Percentiles rank a stretch among this genome's conserved stretches.
phyloP scores from a whole-genome alignment of 306 rosid genomes.

The Rosa multiflora region DNA sequence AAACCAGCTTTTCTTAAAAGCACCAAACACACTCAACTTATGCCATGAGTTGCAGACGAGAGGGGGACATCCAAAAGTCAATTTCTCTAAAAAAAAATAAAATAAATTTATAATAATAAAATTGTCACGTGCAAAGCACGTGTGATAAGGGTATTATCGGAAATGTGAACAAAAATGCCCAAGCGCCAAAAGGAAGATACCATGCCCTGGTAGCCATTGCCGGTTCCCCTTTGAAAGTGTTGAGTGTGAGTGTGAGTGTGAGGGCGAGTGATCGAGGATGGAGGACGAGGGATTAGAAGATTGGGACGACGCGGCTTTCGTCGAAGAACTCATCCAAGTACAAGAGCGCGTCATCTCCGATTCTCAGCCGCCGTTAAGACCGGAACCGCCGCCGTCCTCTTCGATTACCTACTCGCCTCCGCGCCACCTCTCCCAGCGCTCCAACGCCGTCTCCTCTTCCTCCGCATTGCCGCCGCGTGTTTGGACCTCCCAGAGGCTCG shows the following conservation, averaged over 20 bases:
- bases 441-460: slow-evolving; percentile 5
- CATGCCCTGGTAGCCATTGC: not conserved
- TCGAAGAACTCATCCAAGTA: slow-evolving; percentile 43
- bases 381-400: slow-evolving; percentile 9
- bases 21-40: too few relatives aligned
- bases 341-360: slow-evolving; percentile 39
- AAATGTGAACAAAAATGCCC: too few relatives aligned
- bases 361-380: slow-evolving; percentile 31
- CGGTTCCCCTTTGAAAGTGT: not conserved
- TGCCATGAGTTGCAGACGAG: too few relatives aligned
- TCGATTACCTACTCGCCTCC: slow-evolving; percentile 64
- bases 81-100: too few relatives aligned
- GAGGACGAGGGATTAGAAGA: slow-evolving; percentile 51
- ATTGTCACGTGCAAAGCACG: not conserved
- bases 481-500: not conserved
- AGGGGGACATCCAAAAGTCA: too few relatives aligned
- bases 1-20: too few relatives aligned
- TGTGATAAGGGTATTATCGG: too few relatives aligned
- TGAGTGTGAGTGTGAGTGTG: not conserved
- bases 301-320: slow-evolving; percentile 42
- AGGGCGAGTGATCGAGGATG: slow-evolving; percentile 17
- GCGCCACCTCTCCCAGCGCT: slow-evolving; percentile 70
- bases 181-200: not conserved
- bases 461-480: slow-evolving; percentile 12
- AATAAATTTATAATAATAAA: too few relatives aligned